A percentile compares a stretch with the other conserved stretches of the same genome.
Evolutionary conservation across 441 rosid species (phyloP).

Genomic region (Euphorbia celastroides): DNA sequence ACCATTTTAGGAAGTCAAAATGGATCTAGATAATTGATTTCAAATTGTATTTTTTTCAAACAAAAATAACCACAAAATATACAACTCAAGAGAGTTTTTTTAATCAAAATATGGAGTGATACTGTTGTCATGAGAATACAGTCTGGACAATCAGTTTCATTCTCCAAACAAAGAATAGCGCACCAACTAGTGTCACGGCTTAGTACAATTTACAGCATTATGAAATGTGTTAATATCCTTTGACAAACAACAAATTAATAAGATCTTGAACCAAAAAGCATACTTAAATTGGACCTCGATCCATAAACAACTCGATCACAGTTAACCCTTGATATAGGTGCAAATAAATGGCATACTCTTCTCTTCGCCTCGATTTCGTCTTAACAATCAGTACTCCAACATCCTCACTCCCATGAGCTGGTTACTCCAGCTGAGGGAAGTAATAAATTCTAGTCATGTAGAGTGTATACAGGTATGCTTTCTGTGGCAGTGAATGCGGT

Average conservation of each 20-base stretch:
- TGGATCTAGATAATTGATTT: too few relatives aligned
- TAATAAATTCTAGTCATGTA: not conserved
- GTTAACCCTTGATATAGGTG: too few relatives aligned
- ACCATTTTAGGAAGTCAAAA: too few relatives aligned
- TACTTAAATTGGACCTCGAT: not conserved
- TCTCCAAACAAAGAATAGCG: too few relatives aligned
- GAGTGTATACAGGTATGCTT: not conserved
- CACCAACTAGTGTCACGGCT: too few relatives aligned
- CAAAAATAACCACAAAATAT: too few relatives aligned
- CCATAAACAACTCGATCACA: not conserved
- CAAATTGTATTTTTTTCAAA: too few relatives aligned
- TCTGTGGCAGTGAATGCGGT: not conserved
- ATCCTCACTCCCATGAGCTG: not conserved
- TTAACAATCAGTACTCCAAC: not conserved
- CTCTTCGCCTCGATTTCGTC: constrained; percentile 7
- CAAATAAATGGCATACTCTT: not conserved
- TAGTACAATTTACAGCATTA: too few relatives aligned
- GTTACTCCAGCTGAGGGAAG: not conserved
- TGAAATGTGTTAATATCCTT: not conserved
- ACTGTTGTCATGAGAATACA: too few relatives aligned
- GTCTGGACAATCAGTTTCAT: too few relatives aligned
- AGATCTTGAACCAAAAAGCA: not conserved
- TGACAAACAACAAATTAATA: not conserved
- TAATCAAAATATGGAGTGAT: too few relatives aligned
- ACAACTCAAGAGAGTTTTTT: too few relatives aligned